Evolutionary conservation across 1,284 basidiomycete species (phyloP), one percentile per base, ranked within the genome.

Genomic region (Marasmius tenuissimus): DNA sequence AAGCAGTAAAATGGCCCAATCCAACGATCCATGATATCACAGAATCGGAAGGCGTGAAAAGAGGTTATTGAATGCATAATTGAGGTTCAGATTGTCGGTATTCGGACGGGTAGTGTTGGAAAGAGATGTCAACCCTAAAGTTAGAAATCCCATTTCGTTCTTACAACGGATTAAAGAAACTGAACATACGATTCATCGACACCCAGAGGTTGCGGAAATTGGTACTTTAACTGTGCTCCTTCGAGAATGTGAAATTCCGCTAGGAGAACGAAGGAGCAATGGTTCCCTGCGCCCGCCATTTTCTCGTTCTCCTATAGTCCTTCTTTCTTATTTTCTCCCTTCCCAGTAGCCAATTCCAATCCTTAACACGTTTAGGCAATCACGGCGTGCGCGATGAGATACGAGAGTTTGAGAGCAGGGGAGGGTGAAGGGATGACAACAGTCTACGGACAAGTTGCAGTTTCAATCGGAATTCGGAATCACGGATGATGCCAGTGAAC

Each of bases 241-340:
- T 90, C 85, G 73, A 95, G 90, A 67, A 98, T 97, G 78, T 98
- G 93, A 77, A 98, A 98, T 74, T 97, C 96, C 11, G 96, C 96
- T 53, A 97, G 84, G 45, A 98, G 82, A 60, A 97, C 92, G 75
- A 95, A 97, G 20, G 94, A 93, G 66, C 94, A 95, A 72, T 94
- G 92, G 65, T 92, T 78, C 45, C 76, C 77, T 72, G 76, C 72
- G 70, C 74, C 77, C 51, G 75, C 72, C 79, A 81, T 78, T 37
- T 37, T 54, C n/a, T 37, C 33, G 35, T 18, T 37, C 52, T 35
- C 20, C 9, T 9, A 3, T 14, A 54, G 14, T 35, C 5, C n/a
- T 35, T 54, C 34, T 33, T 11, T 37, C 48, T 7, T 52, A 9
- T 18, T 54, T 37, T 38, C 27, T 49, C 48, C 48, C 48, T 49